Percentiles rank a stretch among this genome's conserved stretches.
phyloP scores from a whole-genome alignment of 2,329 filamentous ascomycete species.

The Fusarium sacchari region DNA sequence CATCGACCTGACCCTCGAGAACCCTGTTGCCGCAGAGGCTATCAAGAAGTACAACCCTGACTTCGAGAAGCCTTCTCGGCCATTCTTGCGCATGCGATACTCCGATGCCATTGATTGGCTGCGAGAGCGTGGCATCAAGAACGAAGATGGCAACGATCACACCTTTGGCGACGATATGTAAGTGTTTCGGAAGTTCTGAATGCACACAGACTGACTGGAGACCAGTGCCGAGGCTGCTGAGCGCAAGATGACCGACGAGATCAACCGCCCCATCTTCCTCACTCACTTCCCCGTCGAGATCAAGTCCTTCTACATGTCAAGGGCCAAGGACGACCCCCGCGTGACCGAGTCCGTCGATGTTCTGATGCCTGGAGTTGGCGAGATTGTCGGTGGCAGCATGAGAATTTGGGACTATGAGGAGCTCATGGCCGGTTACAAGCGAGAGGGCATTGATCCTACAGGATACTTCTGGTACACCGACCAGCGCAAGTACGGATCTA shows the following conservation, averaged over 20 bases:
- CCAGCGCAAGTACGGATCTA: slow-evolving; percentile 92
- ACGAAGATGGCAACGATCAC: slow-evolving; percentile 92
- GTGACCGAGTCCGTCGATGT: slow-evolving; percentile 94
- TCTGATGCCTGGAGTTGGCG: slow-evolving; percentile 90
- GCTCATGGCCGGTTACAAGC: slow-evolving; percentile 86
- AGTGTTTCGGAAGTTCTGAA: neutral
- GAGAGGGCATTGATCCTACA: slow-evolving; percentile 83
- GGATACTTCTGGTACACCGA: slow-evolving; percentile 99
- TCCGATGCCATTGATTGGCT: slow-evolving; percentile 95
- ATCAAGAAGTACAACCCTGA: slow-evolving; percentile 91
- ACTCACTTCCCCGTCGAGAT: slow-evolving; percentile 98
- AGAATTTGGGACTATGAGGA: slow-evolving; percentile 93
- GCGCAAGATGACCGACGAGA: slow-evolving; percentile 95
- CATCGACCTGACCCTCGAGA: slow-evolving; percentile 78
- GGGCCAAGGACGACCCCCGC: slow-evolving; percentile 78
- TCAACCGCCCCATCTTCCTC: slow-evolving; percentile 94
- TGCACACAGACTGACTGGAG: neutral
- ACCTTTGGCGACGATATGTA: slow-evolving; percentile 92
- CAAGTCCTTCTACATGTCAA: slow-evolving; percentile 99
- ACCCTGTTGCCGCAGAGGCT: slow-evolving; percentile 76
- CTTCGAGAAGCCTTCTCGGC: slow-evolving; percentile 82
- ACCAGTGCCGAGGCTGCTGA: slow-evolving; percentile 86
- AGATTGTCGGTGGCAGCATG: slow-evolving; percentile 97
- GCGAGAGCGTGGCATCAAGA: slow-evolving; percentile 85
- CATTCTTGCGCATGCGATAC: slow-evolving; percentile 96